Conservation (phyloP, 129 eudicot genomes). For the Chrysanthemum lavandulifolium region DNA sequence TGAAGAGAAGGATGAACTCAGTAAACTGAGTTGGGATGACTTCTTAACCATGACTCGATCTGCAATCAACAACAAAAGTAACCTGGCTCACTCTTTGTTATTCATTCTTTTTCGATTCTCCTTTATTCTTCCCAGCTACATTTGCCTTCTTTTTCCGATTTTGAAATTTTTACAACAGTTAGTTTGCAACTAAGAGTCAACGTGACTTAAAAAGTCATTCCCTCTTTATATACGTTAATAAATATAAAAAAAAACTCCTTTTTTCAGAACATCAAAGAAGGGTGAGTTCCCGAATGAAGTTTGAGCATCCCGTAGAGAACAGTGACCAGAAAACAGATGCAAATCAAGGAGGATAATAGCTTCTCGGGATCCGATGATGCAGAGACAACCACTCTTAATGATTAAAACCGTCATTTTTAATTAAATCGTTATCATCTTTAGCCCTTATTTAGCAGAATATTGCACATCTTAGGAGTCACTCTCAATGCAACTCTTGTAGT, state of each 20-base stretch:
- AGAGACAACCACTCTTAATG: slow-evolving; percentile 33
- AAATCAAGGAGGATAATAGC: slow-evolving; percentile 48
- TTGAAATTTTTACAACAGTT: neutral
- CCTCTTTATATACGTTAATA: neutral
- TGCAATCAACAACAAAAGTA: slow-evolving; percentile 82
- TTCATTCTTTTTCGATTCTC: neutral
- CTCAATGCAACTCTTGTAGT: slow-evolving; percentile 8
- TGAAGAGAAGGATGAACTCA: slow-evolving; percentile 78
- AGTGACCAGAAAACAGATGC: slow-evolving; percentile 41
- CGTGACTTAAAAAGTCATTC: slow-evolving; percentile 1
- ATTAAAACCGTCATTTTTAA: neutral
- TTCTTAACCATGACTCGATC: slow-evolving; percentile 76
- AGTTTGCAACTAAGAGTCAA: slow-evolving; percentile 10
- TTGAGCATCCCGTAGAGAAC: slow-evolving; percentile 37
- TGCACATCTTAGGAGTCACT: slow-evolving; percentile 15
- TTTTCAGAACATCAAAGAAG: slow-evolving; percentile 57
- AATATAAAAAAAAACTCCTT: neutral
- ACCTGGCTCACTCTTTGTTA: slow-evolving; percentile 4
- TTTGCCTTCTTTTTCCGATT: neutral
- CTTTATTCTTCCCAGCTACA: neutral
- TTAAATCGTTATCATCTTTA: neutral
- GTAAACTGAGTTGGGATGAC: slow-evolving; percentile 83
- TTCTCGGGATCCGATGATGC: slow-evolving; percentile 59
- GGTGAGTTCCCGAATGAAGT: slow-evolving; percentile 50
- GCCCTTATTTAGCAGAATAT: slow-evolving; percentile 7